Evolutionary conservation across 2,329 filamentous ascomycete genomes (phyloP).

Genomic region (Chaetomiaceae sp.): DNA sequence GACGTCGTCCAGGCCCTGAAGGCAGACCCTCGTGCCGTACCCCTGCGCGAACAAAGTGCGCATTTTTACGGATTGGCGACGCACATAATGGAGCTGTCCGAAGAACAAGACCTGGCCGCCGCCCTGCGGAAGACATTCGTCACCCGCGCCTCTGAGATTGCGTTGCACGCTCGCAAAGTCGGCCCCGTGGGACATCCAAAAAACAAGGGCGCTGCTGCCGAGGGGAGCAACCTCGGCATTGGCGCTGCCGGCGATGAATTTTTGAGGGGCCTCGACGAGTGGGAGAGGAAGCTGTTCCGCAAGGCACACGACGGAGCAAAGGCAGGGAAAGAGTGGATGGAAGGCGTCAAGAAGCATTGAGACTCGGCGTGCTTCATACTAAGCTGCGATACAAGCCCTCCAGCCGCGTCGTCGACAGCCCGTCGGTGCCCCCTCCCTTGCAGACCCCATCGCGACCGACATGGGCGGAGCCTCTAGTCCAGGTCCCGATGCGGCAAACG

Average conservation of each 20-base stretch:
- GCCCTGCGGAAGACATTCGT: slow-evolving; percentile 76
- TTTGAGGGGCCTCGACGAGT: slow-evolving; percentile 80
- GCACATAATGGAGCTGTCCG: slow-evolving; percentile 82
- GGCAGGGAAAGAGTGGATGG: slow-evolving; percentile 63
- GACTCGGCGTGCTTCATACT: background rate
- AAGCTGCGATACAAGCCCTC: no score
- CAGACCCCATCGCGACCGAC: no score
- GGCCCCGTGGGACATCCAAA: slow-evolving; percentile 57
- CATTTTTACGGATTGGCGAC: slow-evolving; percentile 86
- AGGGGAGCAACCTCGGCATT: slow-evolving; percentile 54
- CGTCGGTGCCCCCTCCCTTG: no score
- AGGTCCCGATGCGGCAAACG: no score
- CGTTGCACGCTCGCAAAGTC: slow-evolving; percentile 82
- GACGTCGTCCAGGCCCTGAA: slow-evolving; percentile 85
- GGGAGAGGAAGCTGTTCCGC: slow-evolving; percentile 71
- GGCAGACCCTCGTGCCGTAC: slow-evolving; percentile 79
- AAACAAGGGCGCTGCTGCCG: slow-evolving; percentile 30
- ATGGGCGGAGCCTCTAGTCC: no score
- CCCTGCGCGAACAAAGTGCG: slow-evolving; percentile 73
- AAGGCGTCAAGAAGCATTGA: slow-evolving; percentile 30
- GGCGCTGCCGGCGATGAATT: slow-evolving; percentile 70
- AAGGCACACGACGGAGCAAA: slow-evolving; percentile 69
- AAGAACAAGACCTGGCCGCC: slow-evolving; percentile 70
- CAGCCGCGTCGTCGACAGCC: no score
- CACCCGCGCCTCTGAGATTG: slow-evolving; percentile 71